phyloP scores from a whole-genome alignment of 2,329 filamentous ascomycete genomes.

The Colletotrichum tofieldiae region DNA sequence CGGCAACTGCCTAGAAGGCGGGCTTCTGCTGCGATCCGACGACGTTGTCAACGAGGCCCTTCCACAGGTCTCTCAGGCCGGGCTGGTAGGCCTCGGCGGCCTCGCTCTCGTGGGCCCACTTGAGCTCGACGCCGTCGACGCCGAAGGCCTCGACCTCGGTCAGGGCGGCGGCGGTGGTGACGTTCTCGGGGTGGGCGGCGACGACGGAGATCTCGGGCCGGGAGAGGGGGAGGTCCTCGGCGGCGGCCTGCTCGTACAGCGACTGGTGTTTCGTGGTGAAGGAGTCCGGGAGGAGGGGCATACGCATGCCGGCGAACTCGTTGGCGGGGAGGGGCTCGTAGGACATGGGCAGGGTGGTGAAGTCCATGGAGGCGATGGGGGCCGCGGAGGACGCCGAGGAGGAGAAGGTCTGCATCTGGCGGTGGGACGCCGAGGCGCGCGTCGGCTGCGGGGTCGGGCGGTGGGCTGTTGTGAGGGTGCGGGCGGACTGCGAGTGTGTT shows the following conservation, averaged over 20 bases:
- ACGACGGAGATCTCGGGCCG: conserved; percentile 68
- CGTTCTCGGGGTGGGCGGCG: conserved; percentile 69
- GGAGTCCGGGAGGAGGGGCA: conserved; percentile 75
- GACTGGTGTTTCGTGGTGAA: conserved; percentile 60
- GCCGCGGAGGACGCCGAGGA: conserved; percentile 57
- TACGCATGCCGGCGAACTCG: conserved; percentile 62
- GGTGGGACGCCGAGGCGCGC: conserved; percentile 56
- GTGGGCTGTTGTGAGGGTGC: conserved; percentile 63
- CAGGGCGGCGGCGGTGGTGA: conserved; percentile 66
- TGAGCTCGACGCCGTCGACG: conserved; percentile 70
- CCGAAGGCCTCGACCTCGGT: conserved; percentile 73
- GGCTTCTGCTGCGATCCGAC: conserved; percentile 46
- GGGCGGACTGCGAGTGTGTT: conserved; percentile 51
- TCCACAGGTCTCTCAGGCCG: conserved; percentile 69
- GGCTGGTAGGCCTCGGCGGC: conserved; percentile 50
- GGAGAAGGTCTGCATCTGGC: conserved; percentile 76
- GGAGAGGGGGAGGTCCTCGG: conserved; percentile 52
- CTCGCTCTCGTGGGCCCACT: conserved; percentile 62
- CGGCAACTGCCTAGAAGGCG: conserved; percentile 6
- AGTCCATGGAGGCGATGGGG: conserved; percentile 63
- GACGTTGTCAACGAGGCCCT: conserved; percentile 69
- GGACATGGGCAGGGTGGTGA: conserved; percentile 67
- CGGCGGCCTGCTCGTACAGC: conserved; percentile 58
- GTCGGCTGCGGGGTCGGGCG: conserved; percentile 61
- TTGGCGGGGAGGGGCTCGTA: conserved; percentile 51